Evolutionary conservation across 169 alveolate genomes (phyloP), one percentile per base, ranked within the genome.

Genomic region (Cyclospora cayetanensis): DNA sequence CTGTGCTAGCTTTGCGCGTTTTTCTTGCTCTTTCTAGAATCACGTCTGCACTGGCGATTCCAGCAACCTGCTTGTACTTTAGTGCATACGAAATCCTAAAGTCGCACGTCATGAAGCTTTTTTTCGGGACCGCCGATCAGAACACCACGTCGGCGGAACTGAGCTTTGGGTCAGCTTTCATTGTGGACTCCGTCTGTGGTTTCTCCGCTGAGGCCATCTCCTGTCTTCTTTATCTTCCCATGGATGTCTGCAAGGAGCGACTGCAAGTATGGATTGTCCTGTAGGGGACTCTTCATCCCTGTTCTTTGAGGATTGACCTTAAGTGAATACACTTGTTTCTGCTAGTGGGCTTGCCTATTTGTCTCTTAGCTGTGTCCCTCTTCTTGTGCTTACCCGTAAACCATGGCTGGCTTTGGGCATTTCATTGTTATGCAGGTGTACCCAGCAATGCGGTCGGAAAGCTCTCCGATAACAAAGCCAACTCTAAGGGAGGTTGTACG

Each of bases 211-310:
- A 93, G 72, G 92, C 92, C 31, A 34, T 93, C 7, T 79, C 93
- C 42, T 93, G 95, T 29, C 35, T 88, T 27, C 66, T 93, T 55
- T 93, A 92, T 90, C 93, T 93, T 37, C 95, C 95, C n/a, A 90
- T 93, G 42, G 95, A 93, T 52, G 95, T 93, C 60, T 89, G 93
- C 91, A 93, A 93, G 76, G 95, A 93, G 65, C 88, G 90, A n/a
- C 92, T 93, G 20, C 94, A 91, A 90, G 94, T 91, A 41, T 0
- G 25, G 18, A 31, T 22, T 27, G 22, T 50, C 80, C 65, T 77
- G 41, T 34, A 77, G 92, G 22, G 82, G 65, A 1, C 63, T 60
- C 86, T 55, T 66, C 1, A 77, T 77, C 4, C 31, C 39, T 27
- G 55, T 35, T 20, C 34, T 65, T 63, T 22, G 1, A 1, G 41